Percentiles rank a stretch among this genome's conserved stretches.
phyloP scores from a whole-genome alignment of 257 asterid genomes.

The Mentha longifolia region DNA sequence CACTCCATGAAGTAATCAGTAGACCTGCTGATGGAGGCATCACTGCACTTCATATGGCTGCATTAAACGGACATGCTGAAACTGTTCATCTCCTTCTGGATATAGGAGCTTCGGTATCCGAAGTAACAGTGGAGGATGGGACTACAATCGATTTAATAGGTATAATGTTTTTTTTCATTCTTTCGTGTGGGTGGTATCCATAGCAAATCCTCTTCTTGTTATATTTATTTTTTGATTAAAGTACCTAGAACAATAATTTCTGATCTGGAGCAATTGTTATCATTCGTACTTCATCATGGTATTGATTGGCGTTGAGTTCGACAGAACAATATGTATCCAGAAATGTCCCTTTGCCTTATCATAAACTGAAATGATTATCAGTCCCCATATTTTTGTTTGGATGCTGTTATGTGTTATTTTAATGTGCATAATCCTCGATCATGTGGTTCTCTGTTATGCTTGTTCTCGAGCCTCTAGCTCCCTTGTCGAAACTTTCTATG shows the following conservation, averaged over 20 bases:
- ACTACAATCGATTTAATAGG: constrained; percentile 88
- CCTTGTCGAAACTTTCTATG: background rate
- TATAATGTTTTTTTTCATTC: constrained; percentile 10
- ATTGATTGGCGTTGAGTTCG: constrained; percentile 16
- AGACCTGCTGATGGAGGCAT: constrained; percentile 92
- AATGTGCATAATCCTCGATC: background rate
- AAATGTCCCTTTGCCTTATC: constrained; percentile 4
- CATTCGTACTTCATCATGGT: background rate
- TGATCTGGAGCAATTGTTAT: background rate
- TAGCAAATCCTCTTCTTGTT: background rate
- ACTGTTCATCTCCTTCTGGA: constrained; percentile 78
- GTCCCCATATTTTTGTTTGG: background rate
- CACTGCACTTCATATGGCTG: constrained; percentile 93
- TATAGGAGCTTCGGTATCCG: constrained; percentile 73
- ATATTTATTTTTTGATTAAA: background rate
- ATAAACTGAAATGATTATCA: background rate
- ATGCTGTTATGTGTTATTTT: background rate
- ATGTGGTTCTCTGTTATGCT: background rate
- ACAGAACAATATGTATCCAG: background rate
- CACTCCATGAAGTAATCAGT: constrained; percentile 63
- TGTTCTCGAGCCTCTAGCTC: background rate
- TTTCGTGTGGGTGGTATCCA: background rate
- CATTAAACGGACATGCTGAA: constrained; percentile 79
- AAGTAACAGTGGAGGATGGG: constrained; percentile 75
- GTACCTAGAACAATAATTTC: background rate